These are phyloP conservation scores for Yamadazyma oceani DNA, from an alignment of 1,139 yeast genomes.

Conservation along the genomic window DNA sequence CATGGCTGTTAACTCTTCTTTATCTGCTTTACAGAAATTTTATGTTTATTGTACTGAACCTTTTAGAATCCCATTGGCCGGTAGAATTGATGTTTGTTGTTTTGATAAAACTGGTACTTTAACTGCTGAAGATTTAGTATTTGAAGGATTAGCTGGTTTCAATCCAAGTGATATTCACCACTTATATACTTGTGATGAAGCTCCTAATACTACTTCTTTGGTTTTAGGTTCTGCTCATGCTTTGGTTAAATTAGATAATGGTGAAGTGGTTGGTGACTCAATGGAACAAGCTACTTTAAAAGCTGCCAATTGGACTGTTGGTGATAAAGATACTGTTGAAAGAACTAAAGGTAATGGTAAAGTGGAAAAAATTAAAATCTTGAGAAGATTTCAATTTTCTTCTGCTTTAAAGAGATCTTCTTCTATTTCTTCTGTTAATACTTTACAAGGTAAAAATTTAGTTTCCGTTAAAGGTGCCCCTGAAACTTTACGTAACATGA, in stretches of 20 bases:
- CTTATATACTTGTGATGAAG: slow-evolving; percentile 55
- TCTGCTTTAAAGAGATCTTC: slow-evolving; percentile 95
- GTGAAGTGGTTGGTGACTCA: slow-evolving; percentile 98
- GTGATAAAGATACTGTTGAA: slow-evolving; percentile 65
- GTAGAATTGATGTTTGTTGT: slow-evolving; percentile 97
- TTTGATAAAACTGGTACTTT: slow-evolving; percentile 98
- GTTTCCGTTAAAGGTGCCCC: slow-evolving; percentile 99
- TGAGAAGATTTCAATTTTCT: slow-evolving; percentile 95
- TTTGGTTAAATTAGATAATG: slow-evolving; percentile 87
- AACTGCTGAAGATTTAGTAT: slow-evolving; percentile 94
- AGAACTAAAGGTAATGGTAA: slow-evolving; percentile 39
- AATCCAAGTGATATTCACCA: slow-evolving; percentile 53
- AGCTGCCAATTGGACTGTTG: slow-evolving; percentile 85
- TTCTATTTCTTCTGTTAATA: slow-evolving; percentile 68
- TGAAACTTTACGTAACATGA: slow-evolving; percentile 86
- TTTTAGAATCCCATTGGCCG: slow-evolving; percentile 96
- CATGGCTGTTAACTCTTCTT: slow-evolving; percentile 93
- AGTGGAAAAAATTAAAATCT: slow-evolving; percentile 60
- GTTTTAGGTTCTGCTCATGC: slow-evolving; percentile 97
- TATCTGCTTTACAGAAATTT: slow-evolving; percentile 82
- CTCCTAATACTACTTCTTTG: slow-evolving; percentile 65
- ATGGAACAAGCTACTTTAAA: slow-evolving; percentile 96
- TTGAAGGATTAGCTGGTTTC: slow-evolving; percentile 94
- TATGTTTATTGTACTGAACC: slow-evolving; percentile 98
- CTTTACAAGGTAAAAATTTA: slow-evolving; percentile 53